These are phyloP conservation scores for Trypanosoma scelopori DNA, from an alignment of 208 protist species.

Conservation along the genomic window DNA sequence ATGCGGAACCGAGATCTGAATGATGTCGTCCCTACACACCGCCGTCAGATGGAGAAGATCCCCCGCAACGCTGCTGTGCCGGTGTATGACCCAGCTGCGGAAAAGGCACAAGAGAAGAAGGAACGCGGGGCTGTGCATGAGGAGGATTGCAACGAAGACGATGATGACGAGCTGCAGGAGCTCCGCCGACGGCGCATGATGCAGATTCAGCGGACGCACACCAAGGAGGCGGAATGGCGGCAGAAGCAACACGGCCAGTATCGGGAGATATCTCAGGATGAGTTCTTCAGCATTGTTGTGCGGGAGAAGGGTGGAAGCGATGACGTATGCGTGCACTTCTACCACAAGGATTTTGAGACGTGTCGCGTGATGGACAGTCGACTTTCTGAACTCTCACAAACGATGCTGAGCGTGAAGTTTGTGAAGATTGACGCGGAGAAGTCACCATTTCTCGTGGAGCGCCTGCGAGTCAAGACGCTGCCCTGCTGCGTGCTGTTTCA, in stretches of 20 bases:
- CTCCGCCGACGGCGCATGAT: constrained; percentile 71
- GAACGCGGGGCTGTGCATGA: constrained; percentile 14
- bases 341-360: constrained; percentile 94
- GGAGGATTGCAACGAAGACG: constrained; percentile 41
- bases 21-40: constrained; percentile 87
- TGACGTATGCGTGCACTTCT: constrained; percentile 92
- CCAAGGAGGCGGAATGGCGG: constrained; percentile 76
- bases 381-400: constrained; percentile 79
- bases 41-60: constrained; percentile 36
- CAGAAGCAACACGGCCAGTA: constrained; percentile 93
- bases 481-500: constrained; percentile 93
- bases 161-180: constrained; percentile 74
- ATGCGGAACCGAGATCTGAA: constrained; percentile 55
- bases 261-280: constrained; percentile 89
- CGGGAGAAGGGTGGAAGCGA: constrained; percentile 90
- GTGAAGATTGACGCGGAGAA: constrained; percentile 94
- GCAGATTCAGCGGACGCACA: constrained; percentile 50
- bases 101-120: constrained; percentile 38
- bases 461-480: constrained; percentile 90
- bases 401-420: constrained; percentile 89
- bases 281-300: constrained; percentile 93
- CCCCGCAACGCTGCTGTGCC: constrained; percentile 41
- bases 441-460: constrained; percentile 93
- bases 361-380: constrained; percentile 96
- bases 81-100: constrained; percentile 70